A percentile compares a stretch with the other conserved stretches of the same genome.
Evolutionary conservation across 2,329 filamentous ascomycete species (phyloP).

Genomic region (Beauveria rudraprayagi): DNA sequence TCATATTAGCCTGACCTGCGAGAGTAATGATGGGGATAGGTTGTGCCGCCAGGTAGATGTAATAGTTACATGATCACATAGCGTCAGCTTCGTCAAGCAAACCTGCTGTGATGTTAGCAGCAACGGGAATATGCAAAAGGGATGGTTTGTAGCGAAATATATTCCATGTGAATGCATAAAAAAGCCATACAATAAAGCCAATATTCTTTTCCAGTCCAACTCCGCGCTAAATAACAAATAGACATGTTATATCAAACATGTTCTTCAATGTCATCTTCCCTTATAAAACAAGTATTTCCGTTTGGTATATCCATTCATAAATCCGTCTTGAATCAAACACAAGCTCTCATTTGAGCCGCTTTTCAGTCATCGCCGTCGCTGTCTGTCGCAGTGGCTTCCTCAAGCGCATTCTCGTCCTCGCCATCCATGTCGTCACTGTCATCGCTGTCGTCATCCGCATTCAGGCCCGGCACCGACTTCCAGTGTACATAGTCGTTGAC

Average conservation of each 20-base stretch:
- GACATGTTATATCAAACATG: background rate
- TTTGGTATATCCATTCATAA: slow-evolving; percentile 2
- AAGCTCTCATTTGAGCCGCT: background rate
- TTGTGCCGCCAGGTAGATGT: no score
- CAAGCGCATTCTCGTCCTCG: slow-evolving; percentile 35
- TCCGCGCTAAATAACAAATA: slow-evolving; percentile 5
- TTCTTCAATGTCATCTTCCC: background rate
- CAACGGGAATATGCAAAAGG: background rate
- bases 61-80: no score
- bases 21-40: no score
- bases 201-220: slow-evolving; percentile 5
- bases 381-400: slow-evolving; percentile 45
- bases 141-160: background rate
- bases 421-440: slow-evolving; percentile 45
- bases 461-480: slow-evolving; percentile 64
- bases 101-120: no score
- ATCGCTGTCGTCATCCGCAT: slow-evolving; percentile 48
- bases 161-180: background rate
- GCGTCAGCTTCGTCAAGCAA: no score
- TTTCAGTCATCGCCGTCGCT: slow-evolving; percentile 33
- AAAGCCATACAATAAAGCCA: background rate
- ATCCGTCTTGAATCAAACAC: background rate
- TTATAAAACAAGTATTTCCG: background rate
- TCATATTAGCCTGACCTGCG: no score
- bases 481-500: slow-evolving; percentile 77